Conservation (phyloP, 2,329 filamentous ascomycete genomes). For the Metarhizium guizhouense region DNA sequence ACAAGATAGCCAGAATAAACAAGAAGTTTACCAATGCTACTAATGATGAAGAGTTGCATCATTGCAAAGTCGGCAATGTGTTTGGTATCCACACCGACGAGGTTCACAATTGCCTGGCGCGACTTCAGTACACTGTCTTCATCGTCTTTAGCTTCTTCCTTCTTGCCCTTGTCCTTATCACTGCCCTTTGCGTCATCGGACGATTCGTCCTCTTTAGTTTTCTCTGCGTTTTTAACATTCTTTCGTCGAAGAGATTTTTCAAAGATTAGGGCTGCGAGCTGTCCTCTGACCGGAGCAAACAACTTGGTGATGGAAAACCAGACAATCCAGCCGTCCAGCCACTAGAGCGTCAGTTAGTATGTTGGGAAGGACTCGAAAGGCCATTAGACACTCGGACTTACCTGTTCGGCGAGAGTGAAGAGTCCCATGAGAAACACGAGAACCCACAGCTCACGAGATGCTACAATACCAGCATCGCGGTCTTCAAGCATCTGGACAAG, state of each 20-base stretch:
- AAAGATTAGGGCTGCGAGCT: constrained; percentile 65
- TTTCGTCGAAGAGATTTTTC: constrained; percentile 70
- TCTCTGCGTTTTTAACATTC: constrained; percentile 59
- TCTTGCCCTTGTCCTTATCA: constrained; percentile 22
- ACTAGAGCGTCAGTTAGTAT: constrained; percentile 22
- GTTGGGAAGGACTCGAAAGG: not conserved
- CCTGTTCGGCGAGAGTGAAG: constrained; percentile 45
- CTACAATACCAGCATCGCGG: constrained; percentile 32
- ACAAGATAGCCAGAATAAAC: constrained; percentile 59
- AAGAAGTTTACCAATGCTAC: constrained; percentile 51
- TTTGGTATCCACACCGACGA: constrained; percentile 67
- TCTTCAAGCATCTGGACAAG: constrained; percentile 57
- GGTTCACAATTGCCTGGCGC: constrained; percentile 64
- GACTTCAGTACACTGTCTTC: constrained; percentile 40
- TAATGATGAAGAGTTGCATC: constrained; percentile 57
- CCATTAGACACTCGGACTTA: constrained; percentile 8
- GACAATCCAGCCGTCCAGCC: constrained; percentile 56
- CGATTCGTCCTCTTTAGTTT: constrained; percentile 26
- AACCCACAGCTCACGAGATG: constrained; percentile 50
- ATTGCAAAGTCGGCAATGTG: constrained; percentile 61
- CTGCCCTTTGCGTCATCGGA: constrained; percentile 17
- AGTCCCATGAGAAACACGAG: constrained; percentile 58
- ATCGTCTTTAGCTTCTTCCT: constrained; percentile 40
- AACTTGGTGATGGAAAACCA: constrained; percentile 59
- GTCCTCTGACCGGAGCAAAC: constrained; percentile 56